These are phyloP conservation scores for Debaryomyces maramus DNA, from an alignment of 805 yeast species.

Conservation along the genomic window DNA sequence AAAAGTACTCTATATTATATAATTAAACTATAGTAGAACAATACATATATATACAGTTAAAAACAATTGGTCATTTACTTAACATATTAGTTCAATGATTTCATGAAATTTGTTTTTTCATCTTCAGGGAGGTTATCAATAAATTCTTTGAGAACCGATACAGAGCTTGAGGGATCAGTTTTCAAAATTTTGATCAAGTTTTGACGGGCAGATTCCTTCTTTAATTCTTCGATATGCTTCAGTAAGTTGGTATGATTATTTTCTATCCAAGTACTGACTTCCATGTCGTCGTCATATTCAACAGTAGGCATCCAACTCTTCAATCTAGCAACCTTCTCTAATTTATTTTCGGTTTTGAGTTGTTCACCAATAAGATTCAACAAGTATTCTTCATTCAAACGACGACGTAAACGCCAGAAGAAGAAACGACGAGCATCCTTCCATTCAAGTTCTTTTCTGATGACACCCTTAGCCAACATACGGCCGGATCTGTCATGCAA, in stretches of 20 bases:
- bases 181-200: conserved; percentile 54
- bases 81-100: conserved; percentile 19
- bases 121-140: conserved; percentile 34
- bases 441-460: conserved; percentile 86
- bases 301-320: conserved; percentile 84
- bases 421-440: conserved; percentile 86
- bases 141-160: conserved; percentile 36
- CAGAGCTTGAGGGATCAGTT: conserved; percentile 31
- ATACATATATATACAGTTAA: not conserved
- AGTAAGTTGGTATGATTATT: conserved; percentile 67
- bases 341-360: conserved; percentile 54
- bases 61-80: not conserved
- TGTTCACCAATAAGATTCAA: conserved; percentile 70
- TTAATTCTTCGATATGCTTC: conserved; percentile 58
- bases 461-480: conserved; percentile 93
- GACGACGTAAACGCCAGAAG: conserved; percentile 98
- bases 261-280: conserved; percentile 84
- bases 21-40: too few relatives aligned
- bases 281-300: conserved; percentile 69
- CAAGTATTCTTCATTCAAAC: conserved; percentile 88
- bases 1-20: too few relatives aligned
- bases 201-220: conserved; percentile 65
- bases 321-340: conserved; percentile 83
- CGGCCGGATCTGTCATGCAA: conserved; percentile 97
- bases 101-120: conserved; percentile 30